phyloP scores from a whole-genome alignment of 1,284 basidiomycete species.

The Naganishia liquefaciens region DNA sequence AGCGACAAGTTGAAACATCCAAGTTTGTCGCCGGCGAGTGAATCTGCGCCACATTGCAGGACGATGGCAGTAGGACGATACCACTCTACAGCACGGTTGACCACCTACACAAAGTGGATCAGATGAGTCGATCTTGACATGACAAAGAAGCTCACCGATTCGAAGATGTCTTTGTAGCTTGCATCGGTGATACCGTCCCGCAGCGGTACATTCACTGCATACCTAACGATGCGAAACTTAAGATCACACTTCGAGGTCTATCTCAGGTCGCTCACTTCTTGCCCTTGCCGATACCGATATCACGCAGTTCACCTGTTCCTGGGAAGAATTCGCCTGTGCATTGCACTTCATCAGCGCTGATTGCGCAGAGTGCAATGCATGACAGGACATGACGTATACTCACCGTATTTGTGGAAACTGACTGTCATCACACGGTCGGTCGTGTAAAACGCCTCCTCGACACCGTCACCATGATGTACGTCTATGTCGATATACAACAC shows the following conservation, averaged over 20 bases:
- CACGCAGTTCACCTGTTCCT: slow-evolving; percentile 92
- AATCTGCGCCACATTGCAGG: slow-evolving; percentile 98
- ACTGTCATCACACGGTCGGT: slow-evolving; percentile 99
- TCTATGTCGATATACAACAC: slow-evolving; percentile 99
- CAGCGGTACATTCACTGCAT: slow-evolving; percentile 91
- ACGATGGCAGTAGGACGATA: slow-evolving; percentile 96
- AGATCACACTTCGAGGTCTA: slow-evolving; percentile 9
- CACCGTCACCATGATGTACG: slow-evolving; percentile 98
- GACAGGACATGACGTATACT: neutral
- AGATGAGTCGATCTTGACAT: neutral
- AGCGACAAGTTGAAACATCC: slow-evolving; percentile 97
- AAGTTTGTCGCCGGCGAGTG: slow-evolving; percentile 92
- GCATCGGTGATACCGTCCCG: slow-evolving; percentile 96
- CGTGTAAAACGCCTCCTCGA: slow-evolving; percentile 99
- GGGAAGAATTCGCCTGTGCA: slow-evolving; percentile 82
- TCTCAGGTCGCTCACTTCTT: slow-evolving; percentile 59
- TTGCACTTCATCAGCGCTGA: neutral
- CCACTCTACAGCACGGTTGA: slow-evolving; percentile 89
- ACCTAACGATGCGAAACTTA: slow-evolving; percentile 51
- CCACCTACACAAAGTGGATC: slow-evolving; percentile 64
- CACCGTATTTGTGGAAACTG: slow-evolving; percentile 96
- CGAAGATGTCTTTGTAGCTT: slow-evolving; percentile 91
- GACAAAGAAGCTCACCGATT: slow-evolving; percentile 67
- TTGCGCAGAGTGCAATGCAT: neutral
- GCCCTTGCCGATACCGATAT: slow-evolving; percentile 88